Conservation (phyloP, 441 rosid species). For the Populus hybrid region DNA sequence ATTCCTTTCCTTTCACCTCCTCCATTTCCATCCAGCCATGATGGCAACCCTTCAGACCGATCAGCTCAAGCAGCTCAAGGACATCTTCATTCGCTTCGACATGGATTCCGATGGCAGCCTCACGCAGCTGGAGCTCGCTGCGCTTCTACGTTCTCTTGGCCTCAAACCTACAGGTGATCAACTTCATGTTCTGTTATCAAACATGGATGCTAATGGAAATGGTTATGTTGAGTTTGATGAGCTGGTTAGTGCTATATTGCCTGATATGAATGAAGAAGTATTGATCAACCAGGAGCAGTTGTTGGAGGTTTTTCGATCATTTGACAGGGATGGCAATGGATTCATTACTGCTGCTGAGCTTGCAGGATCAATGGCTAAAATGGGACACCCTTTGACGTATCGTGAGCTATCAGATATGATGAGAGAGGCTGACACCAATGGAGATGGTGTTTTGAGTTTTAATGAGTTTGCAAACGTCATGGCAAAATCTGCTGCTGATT, state of each 20-base stretch:
- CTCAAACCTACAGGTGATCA: slow-evolving; percentile 71
- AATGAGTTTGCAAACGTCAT: slow-evolving; percentile 73
- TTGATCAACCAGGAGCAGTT: slow-evolving; percentile 78
- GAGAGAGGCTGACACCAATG: slow-evolving; percentile 83
- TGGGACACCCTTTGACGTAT: slow-evolving; percentile 77
- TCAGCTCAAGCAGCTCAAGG: slow-evolving; percentile 65
- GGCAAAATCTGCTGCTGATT: slow-evolving; percentile 78
- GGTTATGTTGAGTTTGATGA: slow-evolving; percentile 83
- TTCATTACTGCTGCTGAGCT: slow-evolving; percentile 79
- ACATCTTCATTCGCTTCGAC: slow-evolving; percentile 71
- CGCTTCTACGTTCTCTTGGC: slow-evolving; percentile 76
- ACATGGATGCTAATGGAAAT: slow-evolving; percentile 71
- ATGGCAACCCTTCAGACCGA: slow-evolving; percentile 41
- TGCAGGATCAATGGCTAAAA: slow-evolving; percentile 86
- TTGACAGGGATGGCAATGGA: slow-evolving; percentile 82
- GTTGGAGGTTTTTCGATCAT: slow-evolving; percentile 58
- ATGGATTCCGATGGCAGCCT: slow-evolving; percentile 82
- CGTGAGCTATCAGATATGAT: slow-evolving; percentile 84
- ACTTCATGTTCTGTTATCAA: slow-evolving; percentile 50
- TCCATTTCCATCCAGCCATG: slow-evolving; percentile 9
- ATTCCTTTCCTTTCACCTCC: slow-evolving; percentile 12
- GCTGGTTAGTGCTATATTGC: slow-evolving; percentile 60
- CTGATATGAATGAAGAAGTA: slow-evolving; percentile 53
- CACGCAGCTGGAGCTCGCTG: slow-evolving; percentile 81
- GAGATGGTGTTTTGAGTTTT: slow-evolving; percentile 80